Conservation (phyloP, 495 filamentous ascomycete genomes). For the Sporormia fimetaria region DNA sequence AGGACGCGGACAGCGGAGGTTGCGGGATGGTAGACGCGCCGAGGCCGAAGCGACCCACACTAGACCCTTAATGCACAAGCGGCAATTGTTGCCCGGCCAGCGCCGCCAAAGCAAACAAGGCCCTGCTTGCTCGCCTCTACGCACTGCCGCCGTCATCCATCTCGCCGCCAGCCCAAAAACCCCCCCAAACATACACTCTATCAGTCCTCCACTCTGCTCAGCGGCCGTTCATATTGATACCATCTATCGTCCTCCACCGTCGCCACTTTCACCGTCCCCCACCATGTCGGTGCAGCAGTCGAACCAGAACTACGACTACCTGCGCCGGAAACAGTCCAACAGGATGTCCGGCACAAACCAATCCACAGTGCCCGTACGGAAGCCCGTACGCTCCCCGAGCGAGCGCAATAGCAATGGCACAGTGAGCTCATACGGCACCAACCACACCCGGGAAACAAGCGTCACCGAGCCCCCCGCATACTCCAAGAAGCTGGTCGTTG, state of each 20-base stretch:
- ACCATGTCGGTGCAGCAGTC: constrained; percentile 10
- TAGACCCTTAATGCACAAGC: too few relatives aligned
- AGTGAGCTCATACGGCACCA: constrained; percentile 62
- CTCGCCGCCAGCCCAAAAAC: neutral
- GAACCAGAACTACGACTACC: constrained; percentile 34
- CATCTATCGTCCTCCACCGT: neutral
- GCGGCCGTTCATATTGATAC: constrained; percentile 22
- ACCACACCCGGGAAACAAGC: constrained; percentile 65
- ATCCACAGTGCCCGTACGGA: constrained; percentile 17
- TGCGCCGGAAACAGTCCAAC: constrained; percentile 32
- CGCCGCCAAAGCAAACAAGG: neutral
- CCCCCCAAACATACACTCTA: constrained; percentile 1
- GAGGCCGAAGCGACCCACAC: too few relatives aligned
- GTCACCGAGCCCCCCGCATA: constrained; percentile 82
- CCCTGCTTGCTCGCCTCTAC: too few relatives aligned
- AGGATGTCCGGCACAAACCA: constrained; percentile 8
- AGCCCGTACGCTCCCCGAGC: constrained; percentile 47
- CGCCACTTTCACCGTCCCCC: neutral
- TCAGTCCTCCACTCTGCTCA: neutral
- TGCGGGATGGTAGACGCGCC: too few relatives aligned
- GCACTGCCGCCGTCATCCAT: too few relatives aligned
- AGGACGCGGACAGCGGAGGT: too few relatives aligned
- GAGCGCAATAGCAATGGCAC: constrained; percentile 65
- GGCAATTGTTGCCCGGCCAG: neutral
- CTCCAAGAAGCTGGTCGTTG: constrained; percentile 98